Evolutionary conservation across 106 monocot species (phyloP).

Genomic region (Allium cepa): DNA sequence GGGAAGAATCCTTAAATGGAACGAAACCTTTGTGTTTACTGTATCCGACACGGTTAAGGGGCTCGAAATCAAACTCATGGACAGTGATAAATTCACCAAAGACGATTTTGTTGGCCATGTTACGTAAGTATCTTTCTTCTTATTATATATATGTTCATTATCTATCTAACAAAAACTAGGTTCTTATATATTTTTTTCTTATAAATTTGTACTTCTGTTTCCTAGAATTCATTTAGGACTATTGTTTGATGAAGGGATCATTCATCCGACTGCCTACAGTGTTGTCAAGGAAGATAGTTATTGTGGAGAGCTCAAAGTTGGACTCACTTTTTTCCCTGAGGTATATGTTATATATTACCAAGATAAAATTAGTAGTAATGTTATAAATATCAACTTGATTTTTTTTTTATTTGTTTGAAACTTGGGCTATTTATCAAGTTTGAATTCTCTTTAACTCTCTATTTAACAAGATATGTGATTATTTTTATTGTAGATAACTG

Average conservation of each 20-base stretch:
- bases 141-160: background rate
- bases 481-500: too few relatives aligned
- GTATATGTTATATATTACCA: too few relatives aligned
- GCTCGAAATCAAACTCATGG: constrained; percentile 45
- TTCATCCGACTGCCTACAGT: constrained; percentile 61
- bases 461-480: too few relatives aligned
- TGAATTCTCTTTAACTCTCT: too few relatives aligned
- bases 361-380: too few relatives aligned
- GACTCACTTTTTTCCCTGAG: constrained; percentile 61
- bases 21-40: too few relatives aligned
- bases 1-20: too few relatives aligned
- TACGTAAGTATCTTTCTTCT: constrained; percentile 19
- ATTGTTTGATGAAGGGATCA: constrained; percentile 50
- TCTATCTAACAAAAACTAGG: too few relatives aligned
- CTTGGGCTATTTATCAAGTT: too few relatives aligned
- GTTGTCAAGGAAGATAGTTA: constrained; percentile 79
- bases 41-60: constrained; percentile 14
- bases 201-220: background rate
- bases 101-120: constrained; percentile 61
- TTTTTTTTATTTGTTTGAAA: too few relatives aligned
- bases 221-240: constrained; percentile 57
- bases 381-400: too few relatives aligned
- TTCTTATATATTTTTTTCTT: background rate
- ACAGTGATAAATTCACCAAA: constrained; percentile 23
- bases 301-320: constrained; percentile 79